Percentiles rank a stretch among this genome's conserved stretches.
Evolutionary conservation across 495 filamentous ascomycete genomes (phyloP).

Genomic region (Tuber magnatum): DNA sequence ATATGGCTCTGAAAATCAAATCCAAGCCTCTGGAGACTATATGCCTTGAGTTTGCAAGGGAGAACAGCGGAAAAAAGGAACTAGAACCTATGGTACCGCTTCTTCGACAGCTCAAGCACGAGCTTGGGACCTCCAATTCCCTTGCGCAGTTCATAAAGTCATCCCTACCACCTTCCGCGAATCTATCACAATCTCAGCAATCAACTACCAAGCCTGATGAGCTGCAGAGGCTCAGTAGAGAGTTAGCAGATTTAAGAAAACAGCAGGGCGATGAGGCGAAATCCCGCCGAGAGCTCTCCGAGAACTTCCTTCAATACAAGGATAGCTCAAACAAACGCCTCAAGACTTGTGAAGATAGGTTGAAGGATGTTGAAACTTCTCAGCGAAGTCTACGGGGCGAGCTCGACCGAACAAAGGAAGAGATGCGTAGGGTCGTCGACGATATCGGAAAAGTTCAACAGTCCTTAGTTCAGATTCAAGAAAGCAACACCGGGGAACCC

Average conservation of each 20-base stretch:
- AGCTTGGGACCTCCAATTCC: conserved; percentile 21
- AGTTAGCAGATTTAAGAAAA: conserved; percentile 22
- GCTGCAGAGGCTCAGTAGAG: conserved; percentile 16
- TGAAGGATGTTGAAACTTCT: neutral
- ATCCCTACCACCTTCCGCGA: neutral
- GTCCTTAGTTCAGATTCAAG: neutral
- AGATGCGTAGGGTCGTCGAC: neutral
- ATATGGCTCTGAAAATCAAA: conserved; percentile 15
- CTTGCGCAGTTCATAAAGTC: conserved; percentile 29
- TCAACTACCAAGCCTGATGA: conserved; percentile 19
- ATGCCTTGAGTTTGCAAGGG: conserved; percentile 16
- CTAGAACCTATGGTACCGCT: conserved; percentile 23
- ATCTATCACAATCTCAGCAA: neutral
- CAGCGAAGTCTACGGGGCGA: neutral
- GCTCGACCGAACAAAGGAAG: neutral
- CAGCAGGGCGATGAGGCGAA: conserved; percentile 31
- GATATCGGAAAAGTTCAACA: neutral
- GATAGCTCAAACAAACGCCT: neutral
- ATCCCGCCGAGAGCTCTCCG: conserved; percentile 15
- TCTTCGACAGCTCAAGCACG: conserved; percentile 21
- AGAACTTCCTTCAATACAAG: conserved; percentile 20
- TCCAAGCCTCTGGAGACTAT: conserved; percentile 17
- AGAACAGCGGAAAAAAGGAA: conserved; percentile 17
- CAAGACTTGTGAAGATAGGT: neutral
- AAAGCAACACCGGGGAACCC: neutral